Base-by-base conservation (phyloP, 2,329 filamentous ascomycete species). In the Xylariales sp. region DNA sequence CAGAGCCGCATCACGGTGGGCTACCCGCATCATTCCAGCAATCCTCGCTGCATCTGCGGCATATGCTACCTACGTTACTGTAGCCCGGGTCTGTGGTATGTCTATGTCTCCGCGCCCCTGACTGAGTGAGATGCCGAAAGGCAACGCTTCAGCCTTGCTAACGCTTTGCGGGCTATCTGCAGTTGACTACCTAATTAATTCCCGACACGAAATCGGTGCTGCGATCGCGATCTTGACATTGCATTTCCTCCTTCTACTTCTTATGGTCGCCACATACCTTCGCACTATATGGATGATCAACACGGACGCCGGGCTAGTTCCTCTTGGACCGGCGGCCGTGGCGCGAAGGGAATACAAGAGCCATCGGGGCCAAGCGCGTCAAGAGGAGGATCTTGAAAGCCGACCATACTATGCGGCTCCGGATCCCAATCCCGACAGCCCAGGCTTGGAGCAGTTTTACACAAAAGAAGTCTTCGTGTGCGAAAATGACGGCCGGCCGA, bases 381-480 rank as follows among this genome's bases (percentile, higher is more conserved):
- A 47, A 24, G 47, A 34, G 20, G 51, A 52, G n/a, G 58, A 66
- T 42, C 38, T 63, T 28, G 61, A 64, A 40, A 59, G 60, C 42
- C 59, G 58, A 43, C 57, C 53, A 15, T 59, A 64, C 39, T 48
- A 55, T 25, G 46, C 49, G n/a, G 55, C 55, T 4, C 69, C 69
- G 3, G 72, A 77, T 40, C 52, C 55, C 22, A 63, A 71, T 43
- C 71, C 75, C n/a, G 78, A 86, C 48, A 78, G 78, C 38, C 77
- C 80, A 9, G 83, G 84, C 0, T 69, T 90, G 38, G 84, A 90
- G 51, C 64, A 70, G 4, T 95, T 94, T 58, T 94, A 93, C 57
- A 83, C 76, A 48, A 87, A 84, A 58, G 83, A 95, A 51, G 78
- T 87, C 2, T 97, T 94, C 59, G 74, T 88, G 2, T 96, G 88